phyloP scores from a whole-genome alignment of 202 grass and related monocot species.

The Zoysia matrella region DNA sequence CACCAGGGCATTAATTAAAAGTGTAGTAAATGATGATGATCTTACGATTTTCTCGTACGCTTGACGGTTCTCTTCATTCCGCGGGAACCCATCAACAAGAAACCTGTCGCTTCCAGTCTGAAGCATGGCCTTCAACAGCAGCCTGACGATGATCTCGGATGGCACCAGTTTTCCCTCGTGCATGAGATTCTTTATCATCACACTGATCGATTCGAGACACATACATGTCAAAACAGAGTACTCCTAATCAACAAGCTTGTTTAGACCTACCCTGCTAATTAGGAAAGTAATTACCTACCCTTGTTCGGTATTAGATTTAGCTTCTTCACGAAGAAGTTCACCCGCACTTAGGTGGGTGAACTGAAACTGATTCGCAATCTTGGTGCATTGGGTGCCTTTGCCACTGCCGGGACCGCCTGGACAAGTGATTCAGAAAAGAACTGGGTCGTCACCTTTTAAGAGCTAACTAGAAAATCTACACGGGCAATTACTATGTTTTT shows the following conservation, averaged over 20 bases:
- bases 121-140: constrained; percentile 81
- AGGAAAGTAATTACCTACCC: constrained; percentile 30
- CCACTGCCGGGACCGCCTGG: constrained; percentile 88
- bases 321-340: constrained; percentile 82
- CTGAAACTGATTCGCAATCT: constrained; percentile 75
- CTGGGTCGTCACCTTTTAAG: too few relatives aligned
- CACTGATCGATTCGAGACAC: constrained; percentile 41
- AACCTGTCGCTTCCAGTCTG: constrained; percentile 81
- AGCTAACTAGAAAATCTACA: too few relatives aligned
- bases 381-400: constrained; percentile 87
- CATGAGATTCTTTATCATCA: constrained; percentile 80
- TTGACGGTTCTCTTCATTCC: constrained; percentile 68
- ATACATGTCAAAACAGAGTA: constrained; percentile 19
- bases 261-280: neutral
- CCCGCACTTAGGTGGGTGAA: constrained; percentile 87
- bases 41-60: constrained; percentile 73
- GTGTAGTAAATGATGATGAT: neutral
- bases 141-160: constrained; percentile 55
- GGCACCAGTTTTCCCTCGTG: constrained; percentile 84
- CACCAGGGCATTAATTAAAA: too few relatives aligned
- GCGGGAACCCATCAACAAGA: constrained; percentile 85
- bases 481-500: too few relatives aligned
- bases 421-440: neutral
- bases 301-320: constrained; percentile 71
- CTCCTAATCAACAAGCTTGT: neutral